Evolutionary conservation across 257 asterid species (phyloP), one percentile per base, ranked within the genome.

Genomic region (Dorcoceras hygrometricum): DNA sequence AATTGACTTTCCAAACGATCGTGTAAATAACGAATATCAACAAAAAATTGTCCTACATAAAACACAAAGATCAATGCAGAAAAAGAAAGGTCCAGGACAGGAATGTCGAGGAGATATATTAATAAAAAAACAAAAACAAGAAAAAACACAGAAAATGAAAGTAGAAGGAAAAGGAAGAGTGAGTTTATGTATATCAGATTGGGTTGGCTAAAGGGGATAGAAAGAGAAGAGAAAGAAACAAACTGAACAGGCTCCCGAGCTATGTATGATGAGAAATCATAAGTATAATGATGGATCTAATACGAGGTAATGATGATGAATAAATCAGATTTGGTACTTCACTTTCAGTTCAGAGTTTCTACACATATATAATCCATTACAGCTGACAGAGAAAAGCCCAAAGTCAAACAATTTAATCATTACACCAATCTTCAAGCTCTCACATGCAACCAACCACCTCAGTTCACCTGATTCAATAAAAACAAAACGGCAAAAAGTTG

Each of bases 401-500:
- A 24, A 53, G 67, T 73, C 69, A 74, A 63, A 39, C 6, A 8
- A 53, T 59, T 73, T 67, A 77, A 81, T 78, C 86, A 73, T 78
- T 72, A 73, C 83, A 53, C 75, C 82, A 78, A 76, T 78, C 84
- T 76, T 14, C 53, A 14, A 46, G 76, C 68, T 72, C 79, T 61
- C 59, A 74, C 71, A 36, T 62, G 55, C 29, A 46, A 4, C 68
- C 70, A 46, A 67, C 60, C 62, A 57, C 60, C 73, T 22, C 12
- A 39, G 2, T 12, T 27, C 43, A n/a, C 9, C 55, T 12, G 51
- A 10, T 50, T 26, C 29, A 9, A 18, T 24, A 16, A 22, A 27
- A 10, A 10, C 4, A 5, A 55, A 27, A 10, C 8, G 12, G 34
- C 51, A 3, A 14, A 3, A 14, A 43, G n/a, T 14, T 39, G 4